These are phyloP conservation scores for Neofusicoccum laricinum DNA, from an alignment of 2,329 filamentous ascomycete genomes.

Conservation along the genomic window DNA sequence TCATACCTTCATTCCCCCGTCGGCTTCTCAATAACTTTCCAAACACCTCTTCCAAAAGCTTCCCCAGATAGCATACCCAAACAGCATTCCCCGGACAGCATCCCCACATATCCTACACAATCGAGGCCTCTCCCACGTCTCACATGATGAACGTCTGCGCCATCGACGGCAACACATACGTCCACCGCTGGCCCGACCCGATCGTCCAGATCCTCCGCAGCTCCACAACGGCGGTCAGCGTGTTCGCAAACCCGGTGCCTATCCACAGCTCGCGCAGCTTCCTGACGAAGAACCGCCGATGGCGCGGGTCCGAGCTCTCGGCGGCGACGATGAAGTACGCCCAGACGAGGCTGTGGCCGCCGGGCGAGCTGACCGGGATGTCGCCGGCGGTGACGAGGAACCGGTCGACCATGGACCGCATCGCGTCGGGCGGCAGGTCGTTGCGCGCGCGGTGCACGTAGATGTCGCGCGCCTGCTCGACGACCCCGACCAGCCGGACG, in stretches of 20 bases:
- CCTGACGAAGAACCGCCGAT: background rate
- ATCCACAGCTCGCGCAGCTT: background rate
- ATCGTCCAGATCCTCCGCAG: background rate
- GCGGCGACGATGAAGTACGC: background rate
- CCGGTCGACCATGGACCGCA: background rate
- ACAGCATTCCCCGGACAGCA: too few species aligned
- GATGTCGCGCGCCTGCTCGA: background rate
- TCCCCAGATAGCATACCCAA: too few species aligned
- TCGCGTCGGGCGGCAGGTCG: background rate
- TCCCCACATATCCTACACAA: too few species aligned
- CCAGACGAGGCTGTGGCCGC: background rate
- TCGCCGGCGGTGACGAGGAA: background rate
- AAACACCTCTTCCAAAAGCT: too few species aligned
- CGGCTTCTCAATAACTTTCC: too few species aligned
- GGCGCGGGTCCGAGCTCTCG: background rate
- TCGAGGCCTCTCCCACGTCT: too few species aligned
- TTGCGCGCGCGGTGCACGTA: background rate
- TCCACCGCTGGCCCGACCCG: background rate
- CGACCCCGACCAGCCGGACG: background rate
- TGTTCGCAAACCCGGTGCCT: background rate
- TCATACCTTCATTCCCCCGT: too few species aligned
- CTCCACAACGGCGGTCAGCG: background rate
- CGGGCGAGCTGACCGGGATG: background rate
- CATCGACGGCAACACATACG: background rate
- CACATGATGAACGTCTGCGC: background rate